Evolutionary conservation across 225 moss, liverwort and hornwort species (phyloP).

Genomic region (Lunularia cruciata): DNA sequence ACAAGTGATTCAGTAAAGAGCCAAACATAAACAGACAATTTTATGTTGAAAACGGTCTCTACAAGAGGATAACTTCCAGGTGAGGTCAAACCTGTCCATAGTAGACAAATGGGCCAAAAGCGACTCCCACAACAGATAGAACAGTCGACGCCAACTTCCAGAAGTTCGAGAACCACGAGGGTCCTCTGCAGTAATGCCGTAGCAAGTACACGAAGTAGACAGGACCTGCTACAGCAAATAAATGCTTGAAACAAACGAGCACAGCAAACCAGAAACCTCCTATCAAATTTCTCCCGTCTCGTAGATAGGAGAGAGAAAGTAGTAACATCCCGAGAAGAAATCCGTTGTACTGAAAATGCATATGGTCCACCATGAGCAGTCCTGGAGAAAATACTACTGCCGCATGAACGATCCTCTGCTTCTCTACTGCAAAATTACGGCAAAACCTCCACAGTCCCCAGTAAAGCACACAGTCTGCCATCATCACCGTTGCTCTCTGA

Average conservation of each 20-base stretch:
- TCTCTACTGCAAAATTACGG: slow-evolving; percentile 28
- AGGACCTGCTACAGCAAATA: slow-evolving; percentile 91
- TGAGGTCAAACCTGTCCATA: slow-evolving; percentile 48
- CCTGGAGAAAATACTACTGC: slow-evolving; percentile 78
- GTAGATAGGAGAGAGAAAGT: slow-evolving; percentile 70
- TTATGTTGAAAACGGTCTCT: too few relatives aligned
- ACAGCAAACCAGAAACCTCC: slow-evolving; percentile 65
- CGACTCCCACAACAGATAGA: slow-evolving; percentile 49
- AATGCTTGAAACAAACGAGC: slow-evolving; percentile 91
- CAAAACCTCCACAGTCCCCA: slow-evolving; percentile 68
- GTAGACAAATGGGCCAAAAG: slow-evolving; percentile 83
- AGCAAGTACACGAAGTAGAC: slow-evolving; percentile 89
- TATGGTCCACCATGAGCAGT: slow-evolving; percentile 84
- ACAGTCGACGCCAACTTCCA: slow-evolving; percentile 58
- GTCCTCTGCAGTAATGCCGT: slow-evolving; percentile 69
- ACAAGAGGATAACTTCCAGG: neutral
- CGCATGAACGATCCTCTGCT: slow-evolving; percentile 56
- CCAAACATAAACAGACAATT: neutral
- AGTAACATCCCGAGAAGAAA: slow-evolving; percentile 80
- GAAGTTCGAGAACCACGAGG: slow-evolving; percentile 43
- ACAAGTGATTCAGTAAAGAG: neutral
- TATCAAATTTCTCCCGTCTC: slow-evolving; percentile 66
- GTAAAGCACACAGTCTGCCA: slow-evolving; percentile 64
- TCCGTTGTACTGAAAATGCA: slow-evolving; percentile 96
- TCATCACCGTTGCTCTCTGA: slow-evolving; percentile 64